Evolutionary conservation across 2,329 filamentous ascomycete species (phyloP).

Genomic region (Aureobasidium sp.): DNA sequence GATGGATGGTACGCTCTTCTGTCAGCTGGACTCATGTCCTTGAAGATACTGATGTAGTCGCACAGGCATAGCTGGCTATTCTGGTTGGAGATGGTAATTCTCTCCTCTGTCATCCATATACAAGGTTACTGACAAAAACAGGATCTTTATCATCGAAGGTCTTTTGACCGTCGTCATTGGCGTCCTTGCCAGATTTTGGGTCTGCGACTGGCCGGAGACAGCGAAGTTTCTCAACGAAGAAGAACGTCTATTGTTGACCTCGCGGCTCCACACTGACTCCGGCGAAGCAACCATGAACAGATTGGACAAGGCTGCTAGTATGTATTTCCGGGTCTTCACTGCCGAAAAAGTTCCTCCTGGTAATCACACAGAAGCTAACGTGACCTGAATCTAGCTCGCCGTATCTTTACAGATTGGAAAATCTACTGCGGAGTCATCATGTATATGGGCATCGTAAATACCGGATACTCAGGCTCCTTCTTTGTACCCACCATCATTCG

Average conservation of each 20-base stretch:
- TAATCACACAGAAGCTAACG: neutral
- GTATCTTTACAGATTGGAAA: constrained; percentile 44
- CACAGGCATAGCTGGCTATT: constrained; percentile 22
- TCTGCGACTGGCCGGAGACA: constrained; percentile 39
- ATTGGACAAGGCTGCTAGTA: constrained; percentile 42
- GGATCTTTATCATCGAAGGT: constrained; percentile 28
- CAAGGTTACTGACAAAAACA: neutral
- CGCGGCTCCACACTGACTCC: constrained; percentile 32
- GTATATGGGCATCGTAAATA: constrained; percentile 36
- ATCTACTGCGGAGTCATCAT: constrained; percentile 36
- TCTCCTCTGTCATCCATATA: constrained; percentile 4
- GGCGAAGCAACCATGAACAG: constrained; percentile 47
- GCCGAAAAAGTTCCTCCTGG: no score
- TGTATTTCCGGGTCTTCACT: constrained; percentile 19
- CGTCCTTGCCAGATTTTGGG: constrained; percentile 23
- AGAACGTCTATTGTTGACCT: constrained; percentile 38
- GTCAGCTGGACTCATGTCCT: no score
- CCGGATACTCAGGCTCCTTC: constrained; percentile 39
- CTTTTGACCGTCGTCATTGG: constrained; percentile 24
- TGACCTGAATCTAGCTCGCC: neutral
- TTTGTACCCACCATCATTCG: constrained; percentile 38
- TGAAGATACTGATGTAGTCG: neutral
- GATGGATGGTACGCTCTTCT: constrained; percentile 21
- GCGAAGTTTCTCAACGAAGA: constrained; percentile 41
- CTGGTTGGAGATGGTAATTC: constrained; percentile 27